Evolutionary conservation across 129 eudicot species (phyloP).

Genomic region (Ambrosia artemisiifolia): DNA sequence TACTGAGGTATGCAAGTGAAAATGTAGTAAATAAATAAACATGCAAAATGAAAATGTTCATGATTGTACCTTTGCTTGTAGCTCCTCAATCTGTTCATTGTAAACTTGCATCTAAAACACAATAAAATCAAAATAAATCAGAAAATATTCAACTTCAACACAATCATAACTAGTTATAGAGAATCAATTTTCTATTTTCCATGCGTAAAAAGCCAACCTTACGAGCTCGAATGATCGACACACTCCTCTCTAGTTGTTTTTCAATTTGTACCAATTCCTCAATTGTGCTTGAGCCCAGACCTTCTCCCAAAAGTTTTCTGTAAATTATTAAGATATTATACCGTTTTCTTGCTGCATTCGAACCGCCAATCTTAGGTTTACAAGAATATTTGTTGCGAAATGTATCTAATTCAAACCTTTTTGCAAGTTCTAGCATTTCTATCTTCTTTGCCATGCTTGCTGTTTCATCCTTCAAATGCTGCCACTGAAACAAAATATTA

Average conservation of each 20-base stretch:
- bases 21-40: too few species aligned
- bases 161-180: neutral
- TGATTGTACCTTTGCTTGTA: constrained; percentile 60
- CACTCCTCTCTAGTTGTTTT: constrained; percentile 67
- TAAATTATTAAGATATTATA: constrained; percentile 5
- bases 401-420: constrained; percentile 39
- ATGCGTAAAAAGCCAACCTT: constrained; percentile 40
- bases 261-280: constrained; percentile 74
- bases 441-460: constrained; percentile 73
- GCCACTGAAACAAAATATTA: constrained; percentile 17
- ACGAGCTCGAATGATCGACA: constrained; percentile 57
- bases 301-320: constrained; percentile 81
- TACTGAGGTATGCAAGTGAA: too few species aligned
- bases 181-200: neutral
- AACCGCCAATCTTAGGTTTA: neutral
- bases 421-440: constrained; percentile 61
- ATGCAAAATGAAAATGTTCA: neutral
- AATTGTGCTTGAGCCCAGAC: constrained; percentile 52
- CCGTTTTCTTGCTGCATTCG: neutral
- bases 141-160: neutral
- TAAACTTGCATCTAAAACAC: constrained; percentile 64
- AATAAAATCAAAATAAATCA: constrained; percentile 11
- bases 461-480: constrained; percentile 71
- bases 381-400: neutral
- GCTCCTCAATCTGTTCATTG: constrained; percentile 61